These are phyloP conservation scores for Aspergillus affinis DNA, from an alignment of 495 filamentous ascomycete species.

Conservation along the genomic window DNA sequence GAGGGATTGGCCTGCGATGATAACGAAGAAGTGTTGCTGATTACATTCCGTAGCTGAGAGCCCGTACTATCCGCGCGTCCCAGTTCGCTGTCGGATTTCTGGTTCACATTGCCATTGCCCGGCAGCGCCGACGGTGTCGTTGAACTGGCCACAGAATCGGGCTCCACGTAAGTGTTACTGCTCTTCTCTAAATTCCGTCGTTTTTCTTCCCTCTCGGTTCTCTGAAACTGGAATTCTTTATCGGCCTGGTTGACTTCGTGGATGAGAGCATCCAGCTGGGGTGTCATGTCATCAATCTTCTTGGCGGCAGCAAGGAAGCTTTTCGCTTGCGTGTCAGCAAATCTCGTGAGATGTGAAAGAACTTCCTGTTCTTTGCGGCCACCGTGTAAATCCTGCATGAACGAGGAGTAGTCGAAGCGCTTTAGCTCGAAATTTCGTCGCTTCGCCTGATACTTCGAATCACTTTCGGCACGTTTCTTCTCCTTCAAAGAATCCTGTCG, in stretches of 20 bases:
- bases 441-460: slow-evolving; percentile 94
- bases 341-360: slow-evolving; percentile 91
- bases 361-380: slow-evolving; percentile 98
- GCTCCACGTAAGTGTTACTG: slow-evolving; percentile 76
- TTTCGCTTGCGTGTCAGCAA: slow-evolving; percentile 85
- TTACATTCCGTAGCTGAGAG: slow-evolving; percentile 57
- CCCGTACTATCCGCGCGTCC: slow-evolving; percentile 70
- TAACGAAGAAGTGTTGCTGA: slow-evolving; percentile 48
- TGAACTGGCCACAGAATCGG: slow-evolving; percentile 49
- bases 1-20: slow-evolving; percentile 46
- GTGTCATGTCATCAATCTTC: slow-evolving; percentile 83
- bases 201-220: slow-evolving; percentile 92
- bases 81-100: slow-evolving; percentile 62
- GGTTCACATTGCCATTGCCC: slow-evolving; percentile 35
- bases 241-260: slow-evolving; percentile 87
- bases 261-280: slow-evolving; percentile 89
- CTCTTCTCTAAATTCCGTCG: slow-evolving; percentile 85
- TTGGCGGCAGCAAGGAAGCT: slow-evolving; percentile 79
- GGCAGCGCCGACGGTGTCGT: slow-evolving; percentile 27
- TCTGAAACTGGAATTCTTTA: slow-evolving; percentile 91
- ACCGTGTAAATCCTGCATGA: slow-evolving; percentile 97
- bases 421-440: slow-evolving; percentile 93
- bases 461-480: slow-evolving; percentile 92
- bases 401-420: slow-evolving; percentile 97
- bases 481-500: slow-evolving; percentile 94